Conservation (phyloP, 108 stramenopile genomes). For the Conticribra weissflogii region DNA sequence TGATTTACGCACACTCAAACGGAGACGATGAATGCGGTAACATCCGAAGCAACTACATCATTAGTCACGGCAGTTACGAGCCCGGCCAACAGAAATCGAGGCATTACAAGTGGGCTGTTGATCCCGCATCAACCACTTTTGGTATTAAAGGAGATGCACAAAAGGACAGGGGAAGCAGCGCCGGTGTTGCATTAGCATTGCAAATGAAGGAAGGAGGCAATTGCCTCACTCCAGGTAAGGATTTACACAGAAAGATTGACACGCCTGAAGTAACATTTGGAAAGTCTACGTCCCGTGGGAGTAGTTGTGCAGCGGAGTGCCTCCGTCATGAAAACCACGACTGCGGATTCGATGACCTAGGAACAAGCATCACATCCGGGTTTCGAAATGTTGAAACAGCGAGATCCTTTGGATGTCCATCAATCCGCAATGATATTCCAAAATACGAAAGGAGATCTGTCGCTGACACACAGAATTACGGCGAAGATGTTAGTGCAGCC, state of each 20-base stretch:
- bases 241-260: conserved; percentile 9
- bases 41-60: conserved; percentile 35
- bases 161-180: conserved; percentile 34
- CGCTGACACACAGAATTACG: conserved; percentile 80
- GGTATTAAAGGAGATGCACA: conserved; percentile 34
- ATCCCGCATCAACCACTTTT: conserved; percentile 36
- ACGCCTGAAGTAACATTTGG: conserved; percentile 28
- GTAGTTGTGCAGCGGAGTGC: conserved; percentile 41
- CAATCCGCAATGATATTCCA: conserved; percentile 67
- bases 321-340: conserved; percentile 45
- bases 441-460: conserved; percentile 54
- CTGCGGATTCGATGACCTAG: conserved; percentile 51
- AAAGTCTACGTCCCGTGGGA: conserved; percentile 20
- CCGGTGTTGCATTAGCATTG: conserved; percentile 54
- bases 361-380: conserved; percentile 63
- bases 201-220: conserved; percentile 27
- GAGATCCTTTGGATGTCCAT: conserved; percentile 68
- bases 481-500: conserved; percentile 60
- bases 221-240: not conserved
- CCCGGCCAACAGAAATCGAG: conserved; percentile 68
- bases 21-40: not conserved
- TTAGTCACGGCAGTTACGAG: conserved; percentile 40
- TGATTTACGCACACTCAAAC: conserved; percentile 55
- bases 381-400: conserved; percentile 60
- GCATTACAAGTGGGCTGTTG: conserved; percentile 63